These are phyloP conservation scores for Bipolaris cookei DNA, from an alignment of 2,329 filamentous ascomycete species.

Conservation along the genomic window DNA sequence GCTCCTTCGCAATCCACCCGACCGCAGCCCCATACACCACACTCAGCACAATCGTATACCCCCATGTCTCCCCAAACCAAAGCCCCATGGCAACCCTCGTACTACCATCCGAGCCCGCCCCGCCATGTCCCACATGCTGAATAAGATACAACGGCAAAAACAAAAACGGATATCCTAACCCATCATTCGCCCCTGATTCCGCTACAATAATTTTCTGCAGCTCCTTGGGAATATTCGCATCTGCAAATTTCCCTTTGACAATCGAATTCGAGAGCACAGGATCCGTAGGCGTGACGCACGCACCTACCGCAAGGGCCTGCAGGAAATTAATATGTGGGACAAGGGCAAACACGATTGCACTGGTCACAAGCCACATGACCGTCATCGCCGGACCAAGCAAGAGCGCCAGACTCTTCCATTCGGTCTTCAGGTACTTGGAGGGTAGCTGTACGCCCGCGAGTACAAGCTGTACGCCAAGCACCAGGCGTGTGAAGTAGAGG, in stretches of 20 bases:
- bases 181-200: slow-evolving; percentile 89
- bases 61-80: slow-evolving; percentile 88
- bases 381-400: slow-evolving; percentile 86
- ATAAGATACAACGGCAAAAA: slow-evolving; percentile 85
- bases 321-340: slow-evolving; percentile 75
- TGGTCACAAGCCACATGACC: slow-evolving; percentile 85
- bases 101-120: slow-evolving; percentile 56
- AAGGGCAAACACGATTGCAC: slow-evolving; percentile 76
- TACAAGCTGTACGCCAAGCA: slow-evolving; percentile 88
- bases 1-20: slow-evolving; percentile 80
- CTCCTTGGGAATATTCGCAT: slow-evolving; percentile 82
- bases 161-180: slow-evolving; percentile 85
- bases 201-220: slow-evolving; percentile 71
- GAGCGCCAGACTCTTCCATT: slow-evolving; percentile 78
- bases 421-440: slow-evolving; percentile 75
- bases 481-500: slow-evolving; percentile 82
- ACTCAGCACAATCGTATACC: slow-evolving; percentile 80
- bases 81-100: slow-evolving; percentile 71
- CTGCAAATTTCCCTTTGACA: slow-evolving; percentile 91
- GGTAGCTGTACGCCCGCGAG: slow-evolving; percentile 88
- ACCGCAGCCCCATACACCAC: slow-evolving; percentile 76
- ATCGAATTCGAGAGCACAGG: slow-evolving; percentile 87
- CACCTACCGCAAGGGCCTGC: slow-evolving; percentile 78
- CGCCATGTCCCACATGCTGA: slow-evolving; percentile 71
- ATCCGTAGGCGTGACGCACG: slow-evolving; percentile 91